Evolutionary conservation across 225 moss, liverwort and hornwort species (phyloP).

Genomic region (Physcomitrellopsis africana): DNA sequence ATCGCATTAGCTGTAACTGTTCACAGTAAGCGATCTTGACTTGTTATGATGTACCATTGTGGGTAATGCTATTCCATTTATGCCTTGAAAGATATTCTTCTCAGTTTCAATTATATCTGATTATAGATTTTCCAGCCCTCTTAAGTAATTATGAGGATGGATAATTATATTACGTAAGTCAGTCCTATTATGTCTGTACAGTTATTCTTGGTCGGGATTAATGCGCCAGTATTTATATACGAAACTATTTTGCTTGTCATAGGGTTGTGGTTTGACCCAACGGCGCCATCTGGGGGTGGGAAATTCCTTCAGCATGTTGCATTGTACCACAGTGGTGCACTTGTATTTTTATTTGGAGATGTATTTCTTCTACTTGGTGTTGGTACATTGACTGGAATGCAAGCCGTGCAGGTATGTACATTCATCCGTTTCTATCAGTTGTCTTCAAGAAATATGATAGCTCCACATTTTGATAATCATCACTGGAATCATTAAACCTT

Average conservation of each 20-base stretch:
- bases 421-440: background rate
- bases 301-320: slow-evolving; percentile 77
- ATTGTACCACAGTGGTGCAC: slow-evolving; percentile 70
- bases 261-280: slow-evolving; percentile 82
- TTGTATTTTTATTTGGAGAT: slow-evolving; percentile 70
- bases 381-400: slow-evolving; percentile 87
- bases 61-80: background rate
- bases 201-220: background rate
- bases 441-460: background rate
- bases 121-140: background rate
- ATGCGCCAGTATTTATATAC: background rate
- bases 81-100: background rate
- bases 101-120: background rate
- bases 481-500: background rate
- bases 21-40: slow-evolving; percentile 56
- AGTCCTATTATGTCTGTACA: background rate
- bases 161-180: background rate
- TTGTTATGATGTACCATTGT: slow-evolving; percentile 2
- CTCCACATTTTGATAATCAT: background rate
- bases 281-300: slow-evolving; percentile 67
- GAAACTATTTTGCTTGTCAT: slow-evolving; percentile 13
- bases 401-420: slow-evolving; percentile 77
- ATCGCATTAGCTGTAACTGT: slow-evolving; percentile 74
- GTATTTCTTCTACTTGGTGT: slow-evolving; percentile 83
- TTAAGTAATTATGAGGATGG: slow-evolving; percentile 1